Base-by-base conservation (phyloP, 1,139 yeast species). In the Saccharomyces hybrid region DNA sequence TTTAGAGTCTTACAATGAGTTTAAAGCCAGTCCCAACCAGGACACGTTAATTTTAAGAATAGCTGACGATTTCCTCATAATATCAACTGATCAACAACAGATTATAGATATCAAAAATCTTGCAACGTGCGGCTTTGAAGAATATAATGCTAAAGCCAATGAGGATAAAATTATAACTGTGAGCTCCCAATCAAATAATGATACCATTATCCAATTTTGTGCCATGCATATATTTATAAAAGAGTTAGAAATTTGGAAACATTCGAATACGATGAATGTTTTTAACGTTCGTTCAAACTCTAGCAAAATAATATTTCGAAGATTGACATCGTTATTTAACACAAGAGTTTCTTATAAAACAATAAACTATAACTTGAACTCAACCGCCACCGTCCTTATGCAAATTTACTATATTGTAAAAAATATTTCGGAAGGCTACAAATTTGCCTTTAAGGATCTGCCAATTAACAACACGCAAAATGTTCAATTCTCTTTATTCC, bases 1-100 rank as follows among this genome's bases (percentile, higher is more conserved):
- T 51, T 79, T 87, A 2, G 75, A 75, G n/a, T 66, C 73, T 6
- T 64, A 74, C 41, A 72, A 78, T 13, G 57, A 62, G 1, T 76
- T 75, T 57, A 53, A 72, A 2, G 56, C 63, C 0, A 53, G 64
- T 1, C 56, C 58, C 0, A 56, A 61, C 5, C 53, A 55, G 8
- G 56, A 73, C 1, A 73, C 80, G 2, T 57, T 78, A 2, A 66
- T 89, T 0, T 59, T 89, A 9, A 72, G 97, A 54, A 71, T 88
- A 28, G 96, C 90, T 0, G 99, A 93, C 69, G 99, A 93, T 67
- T 93, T 93, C 64, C 66, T 93, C 42, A 73, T 88, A 26, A 69
- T 91, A 0, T 77, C 95, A 0, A 74, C 83, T 0, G 63, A 71
- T 44, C 28, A 56, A 7, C 38, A 51, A 0, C 57, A 62, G 7